These are phyloP conservation scores for Fusarium temperatum DNA, from an alignment of 2,329 filamentous ascomycete species.

Conservation along the genomic window DNA sequence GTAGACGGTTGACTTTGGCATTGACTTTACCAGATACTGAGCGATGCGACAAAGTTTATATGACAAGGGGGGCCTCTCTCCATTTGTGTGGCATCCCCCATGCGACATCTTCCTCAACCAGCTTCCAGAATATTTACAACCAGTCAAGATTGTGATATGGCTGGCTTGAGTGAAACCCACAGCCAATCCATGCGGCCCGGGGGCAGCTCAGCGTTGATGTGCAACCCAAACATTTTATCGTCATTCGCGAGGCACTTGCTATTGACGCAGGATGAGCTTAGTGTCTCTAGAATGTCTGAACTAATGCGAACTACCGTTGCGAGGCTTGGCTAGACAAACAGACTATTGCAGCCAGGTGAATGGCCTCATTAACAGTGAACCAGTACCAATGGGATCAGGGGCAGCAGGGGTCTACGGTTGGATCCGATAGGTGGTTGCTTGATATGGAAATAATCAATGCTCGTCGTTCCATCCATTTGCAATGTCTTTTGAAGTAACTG, in stretches of 20 bases:
- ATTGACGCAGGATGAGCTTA: background rate
- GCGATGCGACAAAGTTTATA: accelerated
- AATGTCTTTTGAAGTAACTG: accelerated
- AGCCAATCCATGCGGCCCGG: no score
- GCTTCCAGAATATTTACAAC: background rate
- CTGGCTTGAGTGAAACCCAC: background rate
- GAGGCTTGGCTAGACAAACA: background rate
- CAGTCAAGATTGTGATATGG: background rate
- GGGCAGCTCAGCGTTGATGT: background rate
- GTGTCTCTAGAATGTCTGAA: background rate
- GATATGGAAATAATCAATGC: accelerated
- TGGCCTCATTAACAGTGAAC: background rate
- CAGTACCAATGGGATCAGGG: background rate
- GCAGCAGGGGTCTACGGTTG: background rate
- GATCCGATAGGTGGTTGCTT: background rate
- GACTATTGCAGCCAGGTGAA: no score
- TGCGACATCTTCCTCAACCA: accelerated
- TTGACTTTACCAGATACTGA: background rate
- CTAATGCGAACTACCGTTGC: background rate
- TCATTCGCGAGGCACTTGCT: background rate
- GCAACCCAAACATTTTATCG: background rate
- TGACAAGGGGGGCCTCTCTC: no score
- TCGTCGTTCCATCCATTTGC: accelerated
- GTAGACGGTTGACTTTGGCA: accelerated
- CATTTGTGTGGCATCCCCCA: background rate